Evolutionary conservation across 352 stramenopile species (phyloP).

Genomic region (Phytophthora aleatoria): DNA sequence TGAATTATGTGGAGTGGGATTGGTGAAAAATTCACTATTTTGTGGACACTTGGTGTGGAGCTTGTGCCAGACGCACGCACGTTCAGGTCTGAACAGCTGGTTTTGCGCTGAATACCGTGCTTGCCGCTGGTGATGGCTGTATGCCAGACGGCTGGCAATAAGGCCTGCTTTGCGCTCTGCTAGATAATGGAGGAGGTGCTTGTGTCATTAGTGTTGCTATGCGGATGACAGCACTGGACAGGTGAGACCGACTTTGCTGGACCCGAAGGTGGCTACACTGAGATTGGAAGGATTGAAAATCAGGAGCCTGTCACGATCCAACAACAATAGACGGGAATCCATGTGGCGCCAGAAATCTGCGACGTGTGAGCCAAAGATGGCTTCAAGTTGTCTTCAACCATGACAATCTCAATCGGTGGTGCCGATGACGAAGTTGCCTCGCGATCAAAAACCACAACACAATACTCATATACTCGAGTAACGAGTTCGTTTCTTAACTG

Average conservation of each 20-base stretch:
- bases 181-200: background rate
- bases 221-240: conserved; percentile 1
- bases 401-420: conserved; percentile 10
- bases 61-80: conserved; percentile 9
- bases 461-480: no score
- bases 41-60: background rate
- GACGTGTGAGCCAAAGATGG: conserved; percentile 9
- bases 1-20: background rate
- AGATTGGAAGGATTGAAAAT: conserved; percentile 23
- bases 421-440: conserved; percentile 7
- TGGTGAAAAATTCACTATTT: conserved; percentile 3
- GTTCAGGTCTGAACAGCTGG: conserved; percentile 6
- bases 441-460: background rate
- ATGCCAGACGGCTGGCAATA: background rate
- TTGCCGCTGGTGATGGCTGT: conserved; percentile 10
- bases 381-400: background rate
- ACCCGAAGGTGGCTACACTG: conserved; percentile 6
- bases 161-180: background rate
- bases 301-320: conserved; percentile 6
- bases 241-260: conserved; percentile 7
- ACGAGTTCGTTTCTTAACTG: no score
- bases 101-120: conserved; percentile 10
- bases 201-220: background rate
- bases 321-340: conserved; percentile 12
- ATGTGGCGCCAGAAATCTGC: conserved; percentile 7